A percentile compares a stretch with the other conserved stretches of the same genome.
These are phyloP conservation scores for Gaertneriomyces semiglobifer DNA, from an alignment of 192 early-diverging fungal species.

Conservation along the genomic window DNA sequence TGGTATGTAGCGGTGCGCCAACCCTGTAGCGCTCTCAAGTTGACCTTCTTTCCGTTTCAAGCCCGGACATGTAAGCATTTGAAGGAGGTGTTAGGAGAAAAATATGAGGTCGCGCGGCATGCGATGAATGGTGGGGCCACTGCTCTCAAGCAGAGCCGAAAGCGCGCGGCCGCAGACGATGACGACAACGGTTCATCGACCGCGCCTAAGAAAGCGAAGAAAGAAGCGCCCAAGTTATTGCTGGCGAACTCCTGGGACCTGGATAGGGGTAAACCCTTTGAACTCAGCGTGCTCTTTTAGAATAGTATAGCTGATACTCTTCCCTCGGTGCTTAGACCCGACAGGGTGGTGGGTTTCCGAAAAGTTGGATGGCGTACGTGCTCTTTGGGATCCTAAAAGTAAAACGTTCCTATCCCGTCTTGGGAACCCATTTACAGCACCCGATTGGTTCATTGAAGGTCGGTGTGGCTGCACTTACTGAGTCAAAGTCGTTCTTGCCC, in stretches of 20 bases:
- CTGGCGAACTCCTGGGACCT: constrained; percentile 26
- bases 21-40: background rate
- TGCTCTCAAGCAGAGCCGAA: constrained; percentile 10
- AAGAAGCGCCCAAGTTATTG: constrained; percentile 20
- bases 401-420: constrained; percentile 50
- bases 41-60: constrained; percentile 8
- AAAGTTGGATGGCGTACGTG: constrained; percentile 70
- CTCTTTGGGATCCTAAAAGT: constrained; percentile 54
- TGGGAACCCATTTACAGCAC: constrained; percentile 58
- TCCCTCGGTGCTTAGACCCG: constrained; percentile 40
- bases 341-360: constrained; percentile 71
- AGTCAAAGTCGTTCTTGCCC: background rate
- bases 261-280: constrained; percentile 8
- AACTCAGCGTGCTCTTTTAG: background rate
- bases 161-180: background rate
- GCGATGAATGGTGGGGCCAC: constrained; percentile 22
- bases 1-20: constrained; percentile 12
- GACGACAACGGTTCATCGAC: constrained; percentile 10
- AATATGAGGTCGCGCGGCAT: constrained; percentile 37
- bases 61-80: constrained; percentile 48
- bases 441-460: constrained; percentile 46
- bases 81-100: constrained; percentile 41
- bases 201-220: constrained; percentile 37
- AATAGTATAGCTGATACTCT: background rate
- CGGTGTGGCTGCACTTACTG: background rate